phyloP scores from a whole-genome alignment of 83 land plant species.

The Diphasiastrum complanatum region DNA sequence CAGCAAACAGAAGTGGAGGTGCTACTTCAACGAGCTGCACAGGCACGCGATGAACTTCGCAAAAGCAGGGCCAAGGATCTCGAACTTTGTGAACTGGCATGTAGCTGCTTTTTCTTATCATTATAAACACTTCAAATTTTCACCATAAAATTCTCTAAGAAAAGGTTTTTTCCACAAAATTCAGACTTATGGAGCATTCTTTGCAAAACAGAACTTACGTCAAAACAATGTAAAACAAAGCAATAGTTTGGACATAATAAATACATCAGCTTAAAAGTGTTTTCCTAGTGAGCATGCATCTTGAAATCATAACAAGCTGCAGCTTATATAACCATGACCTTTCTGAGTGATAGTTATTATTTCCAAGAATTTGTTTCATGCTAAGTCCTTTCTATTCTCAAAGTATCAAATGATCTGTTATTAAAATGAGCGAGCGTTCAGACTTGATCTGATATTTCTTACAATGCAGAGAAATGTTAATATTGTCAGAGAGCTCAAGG shows the following conservation, averaged over 20 bases:
- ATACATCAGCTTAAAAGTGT: too few species aligned
- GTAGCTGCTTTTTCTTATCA: not conserved
- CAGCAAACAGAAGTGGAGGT: constrained; percentile 21
- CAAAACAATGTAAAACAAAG: not conserved
- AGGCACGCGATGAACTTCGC: constrained; percentile 20
- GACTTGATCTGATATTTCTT: not conserved
- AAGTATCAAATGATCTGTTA: not conserved
- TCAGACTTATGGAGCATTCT: too few species aligned
- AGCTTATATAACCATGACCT: too few species aligned
- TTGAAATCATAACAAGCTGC: not conserved
- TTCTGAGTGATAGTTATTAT: too few species aligned
- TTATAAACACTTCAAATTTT: not conserved
- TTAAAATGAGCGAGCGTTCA: not conserved
- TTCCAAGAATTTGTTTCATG: too few species aligned
- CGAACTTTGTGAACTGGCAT: constrained; percentile 22
- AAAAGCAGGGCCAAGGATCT: constrained; percentile 19
- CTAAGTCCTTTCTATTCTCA: too few species aligned
- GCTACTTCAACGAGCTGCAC: constrained; percentile 21
- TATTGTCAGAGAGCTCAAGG: constrained; percentile 23
- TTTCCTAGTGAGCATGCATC: not conserved
- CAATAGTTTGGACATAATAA: too few species aligned
- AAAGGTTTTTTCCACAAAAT: not conserved
- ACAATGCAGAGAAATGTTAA: constrained; percentile 20
- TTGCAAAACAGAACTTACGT: not conserved
- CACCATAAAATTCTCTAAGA: not conserved